Base-by-base conservation (phyloP, 192 early-diverging fungal genomes). In the Coemansia sp. region DNA sequence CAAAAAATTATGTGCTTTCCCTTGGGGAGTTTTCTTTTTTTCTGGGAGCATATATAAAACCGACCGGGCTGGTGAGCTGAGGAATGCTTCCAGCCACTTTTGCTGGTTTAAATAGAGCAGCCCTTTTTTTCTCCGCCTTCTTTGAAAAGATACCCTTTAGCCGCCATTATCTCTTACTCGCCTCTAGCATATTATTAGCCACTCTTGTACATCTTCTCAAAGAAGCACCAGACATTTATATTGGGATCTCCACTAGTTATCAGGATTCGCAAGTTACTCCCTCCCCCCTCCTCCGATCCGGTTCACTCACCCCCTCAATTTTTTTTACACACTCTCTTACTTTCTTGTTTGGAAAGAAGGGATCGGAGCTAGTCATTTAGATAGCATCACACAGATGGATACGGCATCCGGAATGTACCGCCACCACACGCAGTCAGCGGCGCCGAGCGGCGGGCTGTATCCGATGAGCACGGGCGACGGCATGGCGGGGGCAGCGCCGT, bases 391-490 rank as follows among this genome's bases (percentile, higher is more conserved):
- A 44, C 6, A 12, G 9, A 62, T 67, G 65, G 65, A 67, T 43
- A 56, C 65, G 10, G 49, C 59, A 22, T 22, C 66, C 19, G 59
- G 66, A 10, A 26, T 69, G n/a, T 69, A 61, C 28, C 66, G 62
- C 23, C 59, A 62, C 6, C 30, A 34, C 31, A 45, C 12, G 14
- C 53, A 53, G 27, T 20, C 49, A 3, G 49, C 48, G 10, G 48
- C 23, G 11, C 20, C 35, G n/a, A 46, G 50, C 3, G 10, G 56
- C 35, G 60, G 67, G 8, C 53, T 70, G 32, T 70, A 63, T 22
- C 67, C 67, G 17, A 70, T 70, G 61, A 36, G 44, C 28, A n/a
- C 41, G 8, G 41, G 27, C 50, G 40, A 45, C 35, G 29, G 27
- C 25, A 55, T 38, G 28, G 12, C 15, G 32, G 46, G 41, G 30